Percentiles rank a stretch among this genome's conserved stretches.
Evolutionary conservation across 2,329 filamentous ascomycete species (phyloP).

Genomic region (Pseudogymnoascus sp.): DNA sequence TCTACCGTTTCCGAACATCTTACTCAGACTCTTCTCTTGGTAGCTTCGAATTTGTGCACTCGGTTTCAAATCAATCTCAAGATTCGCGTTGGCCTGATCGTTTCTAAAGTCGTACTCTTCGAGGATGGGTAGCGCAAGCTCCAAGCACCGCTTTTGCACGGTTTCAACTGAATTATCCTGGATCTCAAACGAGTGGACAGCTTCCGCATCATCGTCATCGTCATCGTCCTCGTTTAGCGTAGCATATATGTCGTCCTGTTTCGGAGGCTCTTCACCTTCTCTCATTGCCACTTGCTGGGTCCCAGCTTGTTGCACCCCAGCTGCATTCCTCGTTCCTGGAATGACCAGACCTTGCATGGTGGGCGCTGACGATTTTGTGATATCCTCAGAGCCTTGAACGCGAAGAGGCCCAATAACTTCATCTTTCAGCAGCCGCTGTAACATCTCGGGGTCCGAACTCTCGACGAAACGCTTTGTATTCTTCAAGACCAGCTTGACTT

Average conservation of each 20-base stretch:
- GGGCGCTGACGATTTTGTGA: conserved; percentile 74
- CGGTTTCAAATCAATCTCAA: conserved; percentile 89
- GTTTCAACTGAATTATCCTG: conserved; percentile 72
- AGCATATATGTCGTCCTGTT: conserved; percentile 63
- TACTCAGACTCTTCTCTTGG: conserved; percentile 94
- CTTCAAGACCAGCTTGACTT: conserved; percentile 90
- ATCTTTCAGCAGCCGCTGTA: conserved; percentile 82
- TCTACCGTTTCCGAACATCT: conserved; percentile 98
- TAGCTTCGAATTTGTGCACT: conserved; percentile 87
- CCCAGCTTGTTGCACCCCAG: conserved; percentile 70
- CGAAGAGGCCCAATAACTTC: conserved; percentile 72
- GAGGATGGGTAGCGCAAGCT: conserved; percentile 77
- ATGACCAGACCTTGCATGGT: conserved; percentile 86
- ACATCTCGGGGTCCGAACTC: conserved; percentile 76
- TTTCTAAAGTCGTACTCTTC: conserved; percentile 98
- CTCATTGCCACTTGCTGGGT: conserved; percentile 36
- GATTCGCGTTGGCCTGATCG: conserved; percentile 78
- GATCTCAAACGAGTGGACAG: conserved; percentile 91
- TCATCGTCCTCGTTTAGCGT: conserved; percentile 73
- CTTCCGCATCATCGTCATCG: conserved; percentile 73
- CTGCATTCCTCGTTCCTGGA: conserved; percentile 87
- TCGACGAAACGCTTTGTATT: conserved; percentile 93
- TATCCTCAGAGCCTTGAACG: conserved; percentile 60
- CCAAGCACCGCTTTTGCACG: conserved; percentile 83
- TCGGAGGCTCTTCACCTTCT: conserved; percentile 43